Evolutionary conservation across 2,329 filamentous ascomycete species (phyloP).

Genomic region (Colletotrichum agaves): DNA sequence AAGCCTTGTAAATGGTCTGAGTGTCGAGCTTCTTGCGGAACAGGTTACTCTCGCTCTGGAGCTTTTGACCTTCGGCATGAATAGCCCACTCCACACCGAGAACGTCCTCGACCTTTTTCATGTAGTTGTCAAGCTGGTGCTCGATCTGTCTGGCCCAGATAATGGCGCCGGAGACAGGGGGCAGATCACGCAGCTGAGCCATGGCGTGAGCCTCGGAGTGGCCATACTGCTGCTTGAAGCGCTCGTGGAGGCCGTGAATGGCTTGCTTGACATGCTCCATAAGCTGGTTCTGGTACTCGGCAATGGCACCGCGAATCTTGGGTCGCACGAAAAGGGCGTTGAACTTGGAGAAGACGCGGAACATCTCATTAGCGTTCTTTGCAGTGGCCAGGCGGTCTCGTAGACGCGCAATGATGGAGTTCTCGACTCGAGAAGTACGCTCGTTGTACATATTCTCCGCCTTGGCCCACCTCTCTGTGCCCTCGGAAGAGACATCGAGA

Average conservation of each 20-base stretch:
- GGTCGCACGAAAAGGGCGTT: conserved; percentile 97
- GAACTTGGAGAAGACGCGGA: conserved; percentile 99
- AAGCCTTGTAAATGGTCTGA: conserved; percentile 92
- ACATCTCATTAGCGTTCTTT: conserved; percentile 99
- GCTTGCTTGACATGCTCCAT: conserved; percentile 98
- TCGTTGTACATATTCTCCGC: conserved; percentile 98
- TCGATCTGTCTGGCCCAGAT: conserved; percentile 99
- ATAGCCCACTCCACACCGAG: conserved; percentile 94
- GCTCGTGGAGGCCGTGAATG: conserved; percentile 91
- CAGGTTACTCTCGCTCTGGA: conserved; percentile 89
- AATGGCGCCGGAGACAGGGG: conserved; percentile 95
- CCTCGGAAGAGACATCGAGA: conserved; percentile 89
- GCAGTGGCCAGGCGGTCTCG: conserved; percentile 93
- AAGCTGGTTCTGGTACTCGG: conserved; percentile 96
- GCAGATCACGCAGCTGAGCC: conserved; percentile 95
- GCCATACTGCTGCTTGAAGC: conserved; percentile 98
- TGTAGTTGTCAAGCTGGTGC: conserved; percentile 92
- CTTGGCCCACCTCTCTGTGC: conserved; percentile 90
- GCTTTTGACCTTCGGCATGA: conserved; percentile 93
- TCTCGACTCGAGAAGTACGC: conserved; percentile 95
- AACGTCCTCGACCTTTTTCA: conserved; percentile 99
- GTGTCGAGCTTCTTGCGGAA: conserved; percentile 98
- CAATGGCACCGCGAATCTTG: conserved; percentile 98
- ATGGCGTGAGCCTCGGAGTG: conserved; percentile 98
- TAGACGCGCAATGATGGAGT: conserved; percentile 95